Evolutionary conservation across 164 flowering plant genomes (phyloP), one percentile per base, ranked within the genome.

Genomic region (Houttuynia cordata): DNA sequence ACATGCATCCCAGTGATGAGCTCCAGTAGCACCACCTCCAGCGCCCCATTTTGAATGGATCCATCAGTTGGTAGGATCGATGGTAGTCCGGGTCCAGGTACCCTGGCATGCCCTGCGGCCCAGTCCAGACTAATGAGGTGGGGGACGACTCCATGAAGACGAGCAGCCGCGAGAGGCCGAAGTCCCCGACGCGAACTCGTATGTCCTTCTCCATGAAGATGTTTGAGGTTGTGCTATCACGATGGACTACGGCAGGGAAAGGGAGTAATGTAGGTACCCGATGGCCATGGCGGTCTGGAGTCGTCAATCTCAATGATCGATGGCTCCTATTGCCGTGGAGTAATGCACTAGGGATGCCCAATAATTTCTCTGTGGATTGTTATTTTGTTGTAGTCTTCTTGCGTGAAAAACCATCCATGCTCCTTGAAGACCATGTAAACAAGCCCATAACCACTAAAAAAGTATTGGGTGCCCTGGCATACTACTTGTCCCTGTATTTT

Each of bases 51-150:
- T 92, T 68, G n/a, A n/a, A n/a, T n/a, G n/a, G n/a, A n/a, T 92
- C 96, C 21, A 91, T 92, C 72, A 92, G 64, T 66, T 81, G 63
- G 60, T 83, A 88, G 21, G 94, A 88, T 67, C 79, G 71, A 69
- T 88, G 84, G 58, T 92, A 88, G 59, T 92, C 96, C 64, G 96
- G 98, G 42, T 88, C 98, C 55, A 92, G 62, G 50, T 92, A 92
- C 0, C 98, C 98, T 21, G 98, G 98, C 8, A 96, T 92, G 18
- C 98, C 98, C 61, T 92, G 98, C n/a, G 98, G 98, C 10, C 98
- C 98, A 6, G 98, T 92, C 76, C 91, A 88, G 6, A 88, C 85
- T n/a, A n/a, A n/a, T n/a, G 40, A 66, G 8, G 64, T 25, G n/a
- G 60, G 40, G 21, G 83, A 54, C 40, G 76, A 59, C 10, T 75